These are phyloP conservation scores for Torulaspora delbrueckii DNA, from an alignment of 805 yeast species.

Conservation along the genomic window DNA sequence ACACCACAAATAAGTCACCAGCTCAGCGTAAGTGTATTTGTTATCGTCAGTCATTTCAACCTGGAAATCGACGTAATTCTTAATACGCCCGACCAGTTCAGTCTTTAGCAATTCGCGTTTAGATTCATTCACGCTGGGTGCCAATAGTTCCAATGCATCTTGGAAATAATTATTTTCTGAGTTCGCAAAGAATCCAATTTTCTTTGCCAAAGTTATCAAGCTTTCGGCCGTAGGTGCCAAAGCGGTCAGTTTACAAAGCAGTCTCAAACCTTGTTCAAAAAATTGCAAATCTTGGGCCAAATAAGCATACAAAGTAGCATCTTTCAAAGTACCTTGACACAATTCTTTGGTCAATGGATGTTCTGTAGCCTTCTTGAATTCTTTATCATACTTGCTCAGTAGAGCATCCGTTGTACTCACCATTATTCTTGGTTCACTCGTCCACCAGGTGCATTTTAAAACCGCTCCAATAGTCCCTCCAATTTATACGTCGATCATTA, in stretches of 20 bases:
- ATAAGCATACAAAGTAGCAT: slow-evolving; percentile 41
- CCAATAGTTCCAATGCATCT: slow-evolving; percentile 31
- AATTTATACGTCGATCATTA: not conserved
- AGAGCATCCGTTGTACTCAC: slow-evolving; percentile 24
- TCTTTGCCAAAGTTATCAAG: slow-evolving; percentile 42
- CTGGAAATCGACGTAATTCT: slow-evolving; percentile 37
- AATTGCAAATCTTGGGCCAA: slow-evolving; percentile 47
- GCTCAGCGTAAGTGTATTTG: slow-evolving; percentile 37
- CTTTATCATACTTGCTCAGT: slow-evolving; percentile 21
- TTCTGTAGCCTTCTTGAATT: slow-evolving; percentile 33
- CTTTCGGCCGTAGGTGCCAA: slow-evolving; percentile 39
- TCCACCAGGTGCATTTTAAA: not conserved
- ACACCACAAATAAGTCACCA: slow-evolving; percentile 42
- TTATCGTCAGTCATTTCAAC: slow-evolving; percentile 29
- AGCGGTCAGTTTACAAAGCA: slow-evolving; percentile 43
- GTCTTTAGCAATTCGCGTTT: slow-evolving; percentile 17
- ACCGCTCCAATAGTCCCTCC: not conserved
- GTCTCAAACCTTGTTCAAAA: slow-evolving; percentile 41
- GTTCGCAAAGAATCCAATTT: slow-evolving; percentile 46
- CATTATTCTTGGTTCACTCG: slow-evolving; percentile 3
- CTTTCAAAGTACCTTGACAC: slow-evolving; percentile 43
- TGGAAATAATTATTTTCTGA: slow-evolving; percentile 48
- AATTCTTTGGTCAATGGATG: slow-evolving; percentile 44
- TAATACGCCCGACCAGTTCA: slow-evolving; percentile 32
- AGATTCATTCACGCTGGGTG: slow-evolving; percentile 10